A percentile compares a stretch with the other conserved stretches of the same genome.
Evolutionary conservation across 805 yeast species (phyloP).

Genomic region (Suhomyces kilbournensis): DNA sequence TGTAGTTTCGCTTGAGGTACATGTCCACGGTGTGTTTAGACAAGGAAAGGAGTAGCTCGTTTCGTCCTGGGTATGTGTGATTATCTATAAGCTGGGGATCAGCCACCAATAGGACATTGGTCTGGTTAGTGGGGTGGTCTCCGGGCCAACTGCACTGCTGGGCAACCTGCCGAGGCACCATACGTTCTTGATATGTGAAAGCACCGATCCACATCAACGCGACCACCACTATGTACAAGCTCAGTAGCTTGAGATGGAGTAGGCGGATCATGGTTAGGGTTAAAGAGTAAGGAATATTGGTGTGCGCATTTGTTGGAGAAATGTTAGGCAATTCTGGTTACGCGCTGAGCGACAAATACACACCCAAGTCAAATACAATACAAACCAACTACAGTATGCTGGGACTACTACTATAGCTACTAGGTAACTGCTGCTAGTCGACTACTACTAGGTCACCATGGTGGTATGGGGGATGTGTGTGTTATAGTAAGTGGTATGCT

Average conservation of each 20-base stretch:
- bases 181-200: constrained; percentile 33
- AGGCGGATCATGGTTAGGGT: constrained; percentile 2
- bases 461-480: too few relatives aligned
- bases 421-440: not conserved
- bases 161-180: constrained; percentile 26
- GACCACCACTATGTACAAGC: constrained; percentile 22
- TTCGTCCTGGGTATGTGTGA: constrained; percentile 44
- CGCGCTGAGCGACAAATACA: not conserved
- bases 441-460: too few relatives aligned
- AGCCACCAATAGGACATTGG: constrained; percentile 37
- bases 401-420: too few relatives aligned
- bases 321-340: not conserved
- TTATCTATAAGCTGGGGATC: constrained; percentile 45
- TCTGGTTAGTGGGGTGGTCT: constrained; percentile 4
- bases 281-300: not conserved
- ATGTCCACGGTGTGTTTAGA: constrained; percentile 42
- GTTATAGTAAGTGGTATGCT: too few relatives aligned
- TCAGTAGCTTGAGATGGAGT: constrained; percentile 22
- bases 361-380: not conserved
- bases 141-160: constrained; percentile 34
- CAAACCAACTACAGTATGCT: not conserved
- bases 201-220: constrained; percentile 26
- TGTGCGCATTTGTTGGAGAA: not conserved
- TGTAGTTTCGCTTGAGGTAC: constrained; percentile 37
- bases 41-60: constrained; percentile 24